Conservation (phyloP, 257 asterid species). For the Pogostemon cablin region DNA sequence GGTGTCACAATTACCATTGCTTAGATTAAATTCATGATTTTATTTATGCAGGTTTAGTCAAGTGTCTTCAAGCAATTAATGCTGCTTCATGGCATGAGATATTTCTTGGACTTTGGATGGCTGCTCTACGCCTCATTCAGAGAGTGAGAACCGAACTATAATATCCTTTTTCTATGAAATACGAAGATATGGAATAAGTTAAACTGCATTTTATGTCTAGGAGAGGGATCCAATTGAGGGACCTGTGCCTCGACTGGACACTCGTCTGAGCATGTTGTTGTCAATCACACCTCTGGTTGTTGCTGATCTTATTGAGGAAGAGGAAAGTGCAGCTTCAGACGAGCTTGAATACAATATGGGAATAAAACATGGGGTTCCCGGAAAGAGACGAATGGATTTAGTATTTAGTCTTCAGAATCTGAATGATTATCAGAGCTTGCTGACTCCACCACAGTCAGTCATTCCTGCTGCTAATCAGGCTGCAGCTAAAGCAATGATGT, state of each 20-base stretch:
- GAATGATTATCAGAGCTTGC: conserved; percentile 73
- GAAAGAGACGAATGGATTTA: conserved; percentile 63
- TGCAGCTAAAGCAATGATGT: conserved; percentile 87
- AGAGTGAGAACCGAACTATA: conserved; percentile 56
- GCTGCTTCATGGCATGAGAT: conserved; percentile 87
- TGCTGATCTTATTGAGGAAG: conserved; percentile 92
- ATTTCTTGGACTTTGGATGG: conserved; percentile 97
- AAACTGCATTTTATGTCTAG: conserved; percentile 42
- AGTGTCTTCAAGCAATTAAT: conserved; percentile 83
- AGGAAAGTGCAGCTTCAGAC: conserved; percentile 51
- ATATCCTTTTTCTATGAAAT: not conserved
- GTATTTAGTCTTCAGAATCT: conserved; percentile 75
- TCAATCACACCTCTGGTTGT: conserved; percentile 86
- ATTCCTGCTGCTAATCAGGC: conserved; percentile 86
- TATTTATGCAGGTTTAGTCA: conserved; percentile 70
- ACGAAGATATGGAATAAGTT: conserved; percentile 8
- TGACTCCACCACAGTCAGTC: conserved; percentile 77
- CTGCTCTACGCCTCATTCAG: conserved; percentile 91
- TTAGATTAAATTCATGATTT: conserved; percentile 29
- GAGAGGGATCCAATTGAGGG: conserved; percentile 99
- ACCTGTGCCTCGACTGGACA: conserved; percentile 92
- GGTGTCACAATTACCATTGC: not conserved
- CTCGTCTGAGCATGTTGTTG: conserved; percentile 87
- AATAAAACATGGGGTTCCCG: conserved; percentile 42
- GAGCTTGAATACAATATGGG: conserved; percentile 40